These are phyloP conservation scores for Populus tomentosa DNA, from an alignment of 441 rosid species.

Conservation along the genomic window DNA sequence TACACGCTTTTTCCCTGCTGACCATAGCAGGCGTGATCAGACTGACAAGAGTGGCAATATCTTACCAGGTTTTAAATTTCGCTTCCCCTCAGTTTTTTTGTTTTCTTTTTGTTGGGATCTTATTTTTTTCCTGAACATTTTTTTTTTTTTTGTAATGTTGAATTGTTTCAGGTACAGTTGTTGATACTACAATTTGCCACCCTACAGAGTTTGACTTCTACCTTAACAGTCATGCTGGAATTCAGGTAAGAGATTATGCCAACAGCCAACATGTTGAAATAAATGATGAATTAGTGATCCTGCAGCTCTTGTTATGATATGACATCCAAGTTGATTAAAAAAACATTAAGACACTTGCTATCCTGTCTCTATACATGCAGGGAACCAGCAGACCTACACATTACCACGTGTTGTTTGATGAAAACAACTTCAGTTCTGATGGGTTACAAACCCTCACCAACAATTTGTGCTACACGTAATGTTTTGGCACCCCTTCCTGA, in stretches of 20 bases:
- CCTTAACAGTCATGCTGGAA: slow-evolving; percentile 75
- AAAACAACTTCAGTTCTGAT: slow-evolving; percentile 59
- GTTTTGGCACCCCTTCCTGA: neutral
- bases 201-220: slow-evolving; percentile 69
- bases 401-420: slow-evolving; percentile 70
- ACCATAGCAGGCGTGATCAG: slow-evolving; percentile 19
- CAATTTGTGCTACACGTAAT: slow-evolving; percentile 76
- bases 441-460: slow-evolving; percentile 54
- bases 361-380: slow-evolving; percentile 21
- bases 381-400: slow-evolving; percentile 80
- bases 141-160: neutral
- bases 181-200: slow-evolving; percentile 73
- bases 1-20: slow-evolving; percentile 65
- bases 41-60: slow-evolving; percentile 70
- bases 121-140: neutral
- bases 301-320: neutral
- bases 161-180: slow-evolving; percentile 64
- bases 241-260: slow-evolving; percentile 37
- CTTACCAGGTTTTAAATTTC: slow-evolving; percentile 46
- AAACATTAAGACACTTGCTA: neutral
- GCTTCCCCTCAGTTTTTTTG: neutral
- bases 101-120: neutral
- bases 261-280: neutral
- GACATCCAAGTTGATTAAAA: neutral
- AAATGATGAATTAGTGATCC: neutral